Conservation (phyloP, 768 basidiomycete species). For the Boletus edulis region DNA sequence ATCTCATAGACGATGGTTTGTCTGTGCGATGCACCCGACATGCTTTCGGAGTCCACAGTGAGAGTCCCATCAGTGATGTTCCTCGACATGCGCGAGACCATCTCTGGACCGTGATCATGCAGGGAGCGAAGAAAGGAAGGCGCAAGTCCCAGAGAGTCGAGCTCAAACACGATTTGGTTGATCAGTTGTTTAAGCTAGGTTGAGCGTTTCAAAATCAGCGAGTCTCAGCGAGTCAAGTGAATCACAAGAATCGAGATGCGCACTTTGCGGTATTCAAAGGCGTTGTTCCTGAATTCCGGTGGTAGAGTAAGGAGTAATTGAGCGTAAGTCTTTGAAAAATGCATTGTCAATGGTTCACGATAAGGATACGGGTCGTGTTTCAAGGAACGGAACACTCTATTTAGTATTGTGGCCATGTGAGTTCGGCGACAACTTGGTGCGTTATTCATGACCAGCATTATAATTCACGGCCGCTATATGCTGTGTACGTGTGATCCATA, state of each 20-base stretch:
- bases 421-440: too few species aligned
- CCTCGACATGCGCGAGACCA: background rate
- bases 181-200: slow-evolving; percentile 89
- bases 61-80: background rate
- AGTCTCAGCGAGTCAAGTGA: too few species aligned
- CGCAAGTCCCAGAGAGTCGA: slow-evolving; percentile 63
- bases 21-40: background rate
- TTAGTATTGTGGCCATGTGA: too few species aligned
- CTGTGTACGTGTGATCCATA: too few species aligned
- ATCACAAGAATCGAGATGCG: background rate
- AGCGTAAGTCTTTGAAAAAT: slow-evolving; percentile 69
- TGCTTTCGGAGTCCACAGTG: background rate
- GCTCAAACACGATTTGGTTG: slow-evolving; percentile 75
- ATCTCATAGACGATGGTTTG: slow-evolving; percentile 56
- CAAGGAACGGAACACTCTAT: background rate
- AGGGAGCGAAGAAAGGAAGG: slow-evolving; percentile 48
- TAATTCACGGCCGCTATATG: too few species aligned
- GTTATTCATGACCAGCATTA: too few species aligned
- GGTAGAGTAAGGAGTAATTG: slow-evolving; percentile 66
- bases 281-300: slow-evolving; percentile 70
- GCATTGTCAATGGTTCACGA: slow-evolving; percentile 50
- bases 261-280: slow-evolving; percentile 84
- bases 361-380: background rate
- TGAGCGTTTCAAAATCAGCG: background rate
- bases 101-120: slow-evolving; percentile 23